Evolutionary conservation across 2,329 filamentous ascomycete species (phyloP).

Genomic region (Hypoxylon sp.): DNA sequence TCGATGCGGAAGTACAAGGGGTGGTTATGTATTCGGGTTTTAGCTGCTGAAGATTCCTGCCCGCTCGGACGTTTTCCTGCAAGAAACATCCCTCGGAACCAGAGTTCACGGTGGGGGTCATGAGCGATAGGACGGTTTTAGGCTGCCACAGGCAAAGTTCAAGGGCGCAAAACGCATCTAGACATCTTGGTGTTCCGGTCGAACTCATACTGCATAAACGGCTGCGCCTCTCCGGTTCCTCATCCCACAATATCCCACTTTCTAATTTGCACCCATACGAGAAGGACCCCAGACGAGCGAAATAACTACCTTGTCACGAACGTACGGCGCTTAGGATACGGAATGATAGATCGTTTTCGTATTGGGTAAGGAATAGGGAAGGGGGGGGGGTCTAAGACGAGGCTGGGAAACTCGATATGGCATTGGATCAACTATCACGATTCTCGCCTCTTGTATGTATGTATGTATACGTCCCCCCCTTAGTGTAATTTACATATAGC

Average conservation of each 20-base stretch:
- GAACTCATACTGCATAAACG: background rate
- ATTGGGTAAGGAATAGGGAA: conserved; percentile 18
- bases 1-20: background rate
- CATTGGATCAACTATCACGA: conserved; percentile 24
- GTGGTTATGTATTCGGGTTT: background rate
- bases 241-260: conserved; percentile 7
- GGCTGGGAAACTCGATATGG: background rate
- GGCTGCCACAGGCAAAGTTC: background rate
- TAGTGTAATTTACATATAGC: conserved; percentile 4
- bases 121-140: conserved; percentile 1
- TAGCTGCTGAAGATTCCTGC: conserved; percentile 2
- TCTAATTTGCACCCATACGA: conserved; percentile 13
- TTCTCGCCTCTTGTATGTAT: conserved; percentile 29
- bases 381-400: background rate
- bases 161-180: conserved; percentile 12
- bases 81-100: conserved; percentile 2
- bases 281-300: conserved; percentile 2
- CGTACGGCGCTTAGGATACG: conserved; percentile 2
- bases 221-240: conserved; percentile 28
- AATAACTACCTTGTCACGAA: conserved; percentile 6
- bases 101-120: conserved; percentile 17
- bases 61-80: conserved; percentile 11
- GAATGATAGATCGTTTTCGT: conserved; percentile 8
- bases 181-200: conserved; percentile 9
- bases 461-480: conserved; percentile 16